Evolutionary conservation across 345 rosid genomes (phyloP), one percentile per base, ranked within the genome.

Genomic region (Pistacia vera): DNA sequence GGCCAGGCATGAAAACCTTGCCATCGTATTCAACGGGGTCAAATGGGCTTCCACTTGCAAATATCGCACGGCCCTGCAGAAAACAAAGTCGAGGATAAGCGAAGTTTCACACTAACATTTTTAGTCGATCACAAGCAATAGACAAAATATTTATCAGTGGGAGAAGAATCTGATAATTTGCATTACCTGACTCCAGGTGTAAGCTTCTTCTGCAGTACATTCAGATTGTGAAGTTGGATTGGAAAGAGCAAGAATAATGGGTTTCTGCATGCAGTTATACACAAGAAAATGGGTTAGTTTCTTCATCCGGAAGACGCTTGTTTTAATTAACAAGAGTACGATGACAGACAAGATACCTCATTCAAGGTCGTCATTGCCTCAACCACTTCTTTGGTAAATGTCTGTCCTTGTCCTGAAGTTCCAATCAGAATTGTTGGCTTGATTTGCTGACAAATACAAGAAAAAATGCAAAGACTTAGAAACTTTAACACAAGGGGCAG

Each of bases 181-280:
- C 11, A n/a, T 79, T 86, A 95, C 99, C 97, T 91, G 61, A 82
- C 85, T 95, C 98, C 99, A 93, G 1, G 77, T 87, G 75, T 93
- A 95, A 46, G 98, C 99, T 80, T 95, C 89, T 86, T 95, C 96
- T 36, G 99, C 99, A 11, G 99, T 95, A 77, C 98, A 93, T 85
- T 95, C 98, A 54, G 99, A 93, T 72, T 95, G 99, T 46, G 99
- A 95, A 75, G 99, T 95, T 38, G 98, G 99, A 83, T 95, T 93
- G 60, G 99, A 95, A 63, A 95, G 99, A 79, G 99, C 54, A 57
- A 95, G 90, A 82, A 95, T 90, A 66, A 95, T 83, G 17, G 99
- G 99, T 85, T 83, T 90, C 99, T 91, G 92, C 86, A 87, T 2
- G 65, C 70, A 74, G 28, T 38, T 36, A 72, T 17, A 46, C 3